A percentile compares a stretch with the other conserved stretches of the same genome.
Conservation (phyloP, 805 yeast species). For the Starmerella riodocensis region DNA sequence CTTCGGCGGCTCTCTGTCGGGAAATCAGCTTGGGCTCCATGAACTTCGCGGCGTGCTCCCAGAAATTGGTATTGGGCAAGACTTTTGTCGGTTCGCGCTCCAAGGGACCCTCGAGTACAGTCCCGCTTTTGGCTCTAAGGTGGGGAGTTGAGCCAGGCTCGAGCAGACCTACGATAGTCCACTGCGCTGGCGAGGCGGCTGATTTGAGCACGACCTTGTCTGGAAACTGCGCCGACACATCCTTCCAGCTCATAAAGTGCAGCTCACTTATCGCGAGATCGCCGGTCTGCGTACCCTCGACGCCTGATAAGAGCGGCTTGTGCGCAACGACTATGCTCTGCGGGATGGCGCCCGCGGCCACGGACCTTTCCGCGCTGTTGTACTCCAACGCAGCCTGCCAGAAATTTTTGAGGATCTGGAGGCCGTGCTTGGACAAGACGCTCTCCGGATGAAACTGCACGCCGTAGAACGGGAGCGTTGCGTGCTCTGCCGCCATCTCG, state of each 20-base stretch:
- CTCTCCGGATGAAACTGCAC: constrained; percentile 98
- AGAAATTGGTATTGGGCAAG: constrained; percentile 4
- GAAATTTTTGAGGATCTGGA: constrained; percentile 46
- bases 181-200: constrained; percentile 71
- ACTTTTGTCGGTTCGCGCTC: background rate
- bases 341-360: constrained; percentile 6
- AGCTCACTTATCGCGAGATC: background rate
- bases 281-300: background rate
- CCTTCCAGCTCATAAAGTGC: constrained; percentile 4
- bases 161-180: constrained; percentile 68
- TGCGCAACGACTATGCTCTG: constrained; percentile 3
- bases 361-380: constrained; percentile 20
- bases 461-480: constrained; percentile 58
- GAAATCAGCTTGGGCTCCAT: constrained; percentile 18
- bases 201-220: constrained; percentile 59
- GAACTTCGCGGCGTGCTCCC: constrained; percentile 12
- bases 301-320: constrained; percentile 1
- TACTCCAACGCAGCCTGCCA: constrained; percentile 35
- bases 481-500: constrained; percentile 71
- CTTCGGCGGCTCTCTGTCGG: constrained; percentile 19
- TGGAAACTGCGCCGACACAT: constrained; percentile 14
- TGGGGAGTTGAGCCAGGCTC: constrained; percentile 16
- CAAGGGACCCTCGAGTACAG: constrained; percentile 15
- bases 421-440: constrained; percentile 65
- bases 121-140: constrained; percentile 14